Evolutionary conservation across 2,329 filamentous ascomycete genomes (phyloP), one percentile per base, ranked within the genome.

Genomic region (Apiospora malaysiana): DNA sequence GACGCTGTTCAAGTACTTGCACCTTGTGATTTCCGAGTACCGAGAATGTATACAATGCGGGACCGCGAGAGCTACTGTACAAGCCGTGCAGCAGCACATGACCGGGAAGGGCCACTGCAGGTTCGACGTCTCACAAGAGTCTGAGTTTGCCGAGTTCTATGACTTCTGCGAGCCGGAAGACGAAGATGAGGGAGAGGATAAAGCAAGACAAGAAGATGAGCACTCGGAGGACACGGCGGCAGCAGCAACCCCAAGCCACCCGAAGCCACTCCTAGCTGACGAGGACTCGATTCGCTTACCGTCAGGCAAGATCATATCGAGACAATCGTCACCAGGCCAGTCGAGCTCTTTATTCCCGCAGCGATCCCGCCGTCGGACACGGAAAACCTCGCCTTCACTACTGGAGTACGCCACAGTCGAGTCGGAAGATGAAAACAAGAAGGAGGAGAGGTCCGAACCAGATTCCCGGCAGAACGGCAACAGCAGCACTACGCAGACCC

Each of bases 21-120:
- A 85, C 69, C 80, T 87, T 10, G 77, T 89, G 25, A 83, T 89
- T 18, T 83, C 79, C 25, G 81, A 76, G 0, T 87, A 86, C 69
- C 79, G 79, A 23, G 85, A 88, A 75, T 89, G 87, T 71, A 79
- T 89, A 47, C 82, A 80, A 25, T 89, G 87, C 72, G 84, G 84
- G 0, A 84, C 80, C 18, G 77, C 82, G 47, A 81, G 84, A 43
- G 76, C 76, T 0, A 85, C 83, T 0, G 78, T 79, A 0, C 79
- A 85, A 68, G 87, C 82, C 0, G 83, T 84, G 0, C 85, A 86
- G 72, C 85, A 87, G 46, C 87, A 78, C 23, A 78, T 78, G 77
- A 72, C 72, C 12, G 72, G 74, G 37, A 78, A 78, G 68, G 74
- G 76, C 7, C 76, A 78, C 59, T 78, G 76, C 21, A 74, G 66